Percentiles rank a stretch among this genome's conserved stretches.
Evolutionary conservation across 495 filamentous ascomycete species (phyloP).

Genomic region (Penicillium lagena): DNA sequence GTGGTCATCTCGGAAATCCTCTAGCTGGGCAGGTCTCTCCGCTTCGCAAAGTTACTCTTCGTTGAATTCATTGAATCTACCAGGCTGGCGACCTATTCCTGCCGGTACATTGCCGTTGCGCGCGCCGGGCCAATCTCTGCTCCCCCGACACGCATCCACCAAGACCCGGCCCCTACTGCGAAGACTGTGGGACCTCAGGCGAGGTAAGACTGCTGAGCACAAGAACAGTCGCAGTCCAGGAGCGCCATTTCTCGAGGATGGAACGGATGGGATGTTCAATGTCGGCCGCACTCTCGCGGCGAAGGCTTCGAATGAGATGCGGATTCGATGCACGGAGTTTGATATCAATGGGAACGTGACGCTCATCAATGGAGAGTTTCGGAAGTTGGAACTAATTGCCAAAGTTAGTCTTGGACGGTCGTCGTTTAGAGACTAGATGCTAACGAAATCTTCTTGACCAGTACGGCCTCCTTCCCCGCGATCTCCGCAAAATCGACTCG

Average conservation of each 20-base stretch:
- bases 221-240: slow-evolving; percentile 11
- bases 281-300: slow-evolving; percentile 56
- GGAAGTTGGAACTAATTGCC: slow-evolving; percentile 91
- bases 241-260: slow-evolving; percentile 30
- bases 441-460: slow-evolving; percentile 22
- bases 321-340: slow-evolving; percentile 89
- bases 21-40: slow-evolving; percentile 18
- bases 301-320: slow-evolving; percentile 72
- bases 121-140: background rate
- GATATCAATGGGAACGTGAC: slow-evolving; percentile 90
- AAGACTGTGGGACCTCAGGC: slow-evolving; percentile 45
- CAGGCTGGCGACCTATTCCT: slow-evolving; percentile 9
- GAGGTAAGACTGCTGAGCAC: slow-evolving; percentile 22
- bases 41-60: slow-evolving; percentile 7
- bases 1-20: slow-evolving; percentile 10
- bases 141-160: slow-evolving; percentile 33
- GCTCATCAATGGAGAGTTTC: slow-evolving; percentile 92
- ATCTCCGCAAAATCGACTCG: slow-evolving; percentile 97
- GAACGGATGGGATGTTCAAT: slow-evolving; percentile 32
- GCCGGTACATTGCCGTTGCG: background rate
- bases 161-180: slow-evolving; percentile 46
- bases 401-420: slow-evolving; percentile 56
- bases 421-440: background rate
- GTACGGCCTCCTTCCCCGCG: slow-evolving; percentile 93
- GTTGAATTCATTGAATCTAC: background rate